Percentiles rank a stretch among this genome's conserved stretches.
Evolutionary conservation across 1,284 basidiomycete genomes (phyloP).

Genomic region (Melampsora abietis-canadensis): DNA sequence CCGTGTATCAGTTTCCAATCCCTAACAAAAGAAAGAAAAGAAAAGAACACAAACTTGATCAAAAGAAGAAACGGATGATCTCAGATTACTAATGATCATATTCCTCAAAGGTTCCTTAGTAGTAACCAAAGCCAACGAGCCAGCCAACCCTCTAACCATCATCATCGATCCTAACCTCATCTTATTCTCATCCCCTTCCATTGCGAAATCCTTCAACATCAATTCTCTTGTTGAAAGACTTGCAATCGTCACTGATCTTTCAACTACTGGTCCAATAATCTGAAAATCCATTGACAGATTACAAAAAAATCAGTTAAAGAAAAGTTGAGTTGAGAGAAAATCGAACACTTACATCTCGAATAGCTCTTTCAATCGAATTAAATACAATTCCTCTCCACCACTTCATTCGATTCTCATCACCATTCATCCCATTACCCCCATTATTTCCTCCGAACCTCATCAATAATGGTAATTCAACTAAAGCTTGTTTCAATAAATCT

Average conservation of each 20-base stretch:
- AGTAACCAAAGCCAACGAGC: slow-evolving; percentile 91
- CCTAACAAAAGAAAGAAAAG: not conserved
- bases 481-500: slow-evolving; percentile 64
- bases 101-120: slow-evolving; percentile 96
- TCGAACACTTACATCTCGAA: slow-evolving; percentile 63
- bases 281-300: not conserved
- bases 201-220: slow-evolving; percentile 93
- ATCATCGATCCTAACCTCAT: slow-evolving; percentile 86
- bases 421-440: slow-evolving; percentile 55
- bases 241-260: slow-evolving; percentile 98
- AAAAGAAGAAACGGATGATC: slow-evolving; percentile 58
- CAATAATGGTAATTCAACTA: slow-evolving; percentile 68
- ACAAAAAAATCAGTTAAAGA: not conserved
- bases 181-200: slow-evolving; percentile 85
- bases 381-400: slow-evolving; percentile 87
- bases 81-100: slow-evolving; percentile 85
- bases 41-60: slow-evolving; percentile 54
- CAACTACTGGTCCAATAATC: slow-evolving; percentile 96
- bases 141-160: slow-evolving; percentile 96
- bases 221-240: slow-evolving; percentile 95
- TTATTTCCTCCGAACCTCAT: slow-evolving; percentile 66
- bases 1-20: not conserved
- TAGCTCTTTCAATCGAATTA: slow-evolving; percentile 86
- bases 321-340: not conserved
- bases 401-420: slow-evolving; percentile 67